Conservation (phyloP, 148 eudicot species). For the Pharnaceum exiguum region DNA sequence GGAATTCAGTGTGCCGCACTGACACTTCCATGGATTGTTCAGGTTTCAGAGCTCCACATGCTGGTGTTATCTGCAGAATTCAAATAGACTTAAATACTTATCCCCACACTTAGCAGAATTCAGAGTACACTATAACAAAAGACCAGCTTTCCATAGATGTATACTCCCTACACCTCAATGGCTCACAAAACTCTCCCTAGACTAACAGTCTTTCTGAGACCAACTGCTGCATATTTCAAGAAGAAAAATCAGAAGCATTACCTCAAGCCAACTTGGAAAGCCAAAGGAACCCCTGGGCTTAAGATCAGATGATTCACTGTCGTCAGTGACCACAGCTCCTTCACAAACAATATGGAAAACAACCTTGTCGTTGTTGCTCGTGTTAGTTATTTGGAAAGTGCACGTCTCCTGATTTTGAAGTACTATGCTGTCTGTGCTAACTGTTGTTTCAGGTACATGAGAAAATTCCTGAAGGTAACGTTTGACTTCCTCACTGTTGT, state of each 20-base stretch:
- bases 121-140: background rate
- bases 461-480: constrained; percentile 42
- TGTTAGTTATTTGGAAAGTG: constrained; percentile 49
- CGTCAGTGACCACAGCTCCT: constrained; percentile 46
- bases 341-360: constrained; percentile 51
- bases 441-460: constrained; percentile 51
- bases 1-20: constrained; percentile 62
- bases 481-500: constrained; percentile 40
- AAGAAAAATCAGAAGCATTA: constrained; percentile 18
- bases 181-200: background rate
- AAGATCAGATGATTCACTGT: constrained; percentile 44
- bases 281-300: constrained; percentile 71
- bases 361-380: constrained; percentile 47
- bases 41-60: constrained; percentile 63
- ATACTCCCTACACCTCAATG: background rate
- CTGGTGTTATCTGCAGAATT: constrained; percentile 62
- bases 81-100: background rate
- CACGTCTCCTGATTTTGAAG: constrained; percentile 72
- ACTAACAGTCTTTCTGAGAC: background rate
- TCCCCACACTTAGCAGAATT: background rate
- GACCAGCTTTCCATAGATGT: background rate
- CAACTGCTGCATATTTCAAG: background rate
- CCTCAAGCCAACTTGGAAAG: constrained; percentile 97
- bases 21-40: constrained; percentile 62
- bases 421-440: constrained; percentile 46